phyloP scores from a whole-genome alignment of 208 protist genomes.

The Wallacemonas collosoma region DNA sequence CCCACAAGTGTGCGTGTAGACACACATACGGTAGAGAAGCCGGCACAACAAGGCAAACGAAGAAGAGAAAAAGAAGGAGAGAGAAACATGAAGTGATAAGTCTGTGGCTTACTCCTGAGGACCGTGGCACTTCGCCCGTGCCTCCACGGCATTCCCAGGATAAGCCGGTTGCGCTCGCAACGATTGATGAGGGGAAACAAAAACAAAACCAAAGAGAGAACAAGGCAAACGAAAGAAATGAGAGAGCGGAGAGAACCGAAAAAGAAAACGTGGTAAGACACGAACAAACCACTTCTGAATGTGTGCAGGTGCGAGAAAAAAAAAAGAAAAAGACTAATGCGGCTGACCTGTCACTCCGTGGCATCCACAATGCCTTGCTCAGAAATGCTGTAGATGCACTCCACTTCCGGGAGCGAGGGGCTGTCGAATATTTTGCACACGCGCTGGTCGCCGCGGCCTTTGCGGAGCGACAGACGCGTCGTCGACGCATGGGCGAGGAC shows the following conservation, averaged over 20 bases:
- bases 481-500: slow-evolving; percentile 99
- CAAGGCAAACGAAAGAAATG: too few relatives aligned
- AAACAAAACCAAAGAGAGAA: too few relatives aligned
- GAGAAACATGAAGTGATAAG: neutral
- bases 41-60: neutral
- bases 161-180: neutral
- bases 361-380: slow-evolving; percentile 96
- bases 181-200: too few relatives aligned
- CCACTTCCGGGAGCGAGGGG: slow-evolving; percentile 96
- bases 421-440: slow-evolving; percentile 99
- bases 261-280: neutral
- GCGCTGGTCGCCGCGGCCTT: slow-evolving; percentile 97
- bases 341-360: slow-evolving; percentile 52
- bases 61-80: neutral
- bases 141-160: neutral
- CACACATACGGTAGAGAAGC: neutral
- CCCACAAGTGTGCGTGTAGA: neutral
- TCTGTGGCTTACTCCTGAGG: too few relatives aligned
- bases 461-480: slow-evolving; percentile 94
- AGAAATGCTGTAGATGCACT: slow-evolving; percentile 95
- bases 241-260: too few relatives aligned
- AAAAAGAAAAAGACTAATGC: slow-evolving; percentile 8
- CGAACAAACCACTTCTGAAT: neutral
- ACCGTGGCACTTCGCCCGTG: neutral
- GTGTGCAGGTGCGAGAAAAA: neutral